Evolutionary conservation across 805 yeast genomes (phyloP).

Genomic region (Ascoidea tarda): DNA sequence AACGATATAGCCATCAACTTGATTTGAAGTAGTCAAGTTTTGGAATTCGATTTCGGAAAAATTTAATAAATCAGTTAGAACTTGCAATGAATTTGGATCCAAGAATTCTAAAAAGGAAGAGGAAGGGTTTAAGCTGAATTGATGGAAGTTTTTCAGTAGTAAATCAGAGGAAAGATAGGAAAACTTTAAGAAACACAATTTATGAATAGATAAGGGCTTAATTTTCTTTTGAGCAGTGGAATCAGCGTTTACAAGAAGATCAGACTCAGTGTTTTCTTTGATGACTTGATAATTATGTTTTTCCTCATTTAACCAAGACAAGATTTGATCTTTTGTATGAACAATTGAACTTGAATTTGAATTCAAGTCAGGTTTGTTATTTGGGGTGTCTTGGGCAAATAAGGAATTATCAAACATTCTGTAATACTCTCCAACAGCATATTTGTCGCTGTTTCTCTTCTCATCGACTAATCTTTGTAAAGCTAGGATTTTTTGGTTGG

Average conservation of each 20-base stretch:
- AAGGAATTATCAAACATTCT: conserved; percentile 39
- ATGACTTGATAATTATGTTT: conserved; percentile 13
- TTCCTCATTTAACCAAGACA: conserved; percentile 25
- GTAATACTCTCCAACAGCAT: conserved; percentile 67
- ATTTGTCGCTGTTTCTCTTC: conserved; percentile 36
- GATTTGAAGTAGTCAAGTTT: conserved; percentile 18
- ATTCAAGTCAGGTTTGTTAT: no score
- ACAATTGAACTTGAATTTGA: conserved; percentile 1
- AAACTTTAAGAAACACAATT: conserved; percentile 49
- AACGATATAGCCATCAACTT: conserved; percentile 45
- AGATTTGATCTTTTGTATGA: conserved; percentile 20
- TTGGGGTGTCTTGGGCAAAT: conserved; percentile 15
- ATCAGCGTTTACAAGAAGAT: conserved; percentile 8
- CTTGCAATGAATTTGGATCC: conserved; percentile 16
- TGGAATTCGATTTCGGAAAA: conserved; percentile 31
- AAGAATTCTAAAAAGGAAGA: conserved; percentile 18
- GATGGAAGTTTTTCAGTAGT: conserved; percentile 41
- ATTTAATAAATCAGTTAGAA: conserved; percentile 27
- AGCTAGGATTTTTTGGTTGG: conserved; percentile 49
- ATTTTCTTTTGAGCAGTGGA: conserved; percentile 1
- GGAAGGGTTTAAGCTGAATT: conserved; percentile 27
- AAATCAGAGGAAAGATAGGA: conserved; percentile 73
- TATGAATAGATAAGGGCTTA: conserved; percentile 44
- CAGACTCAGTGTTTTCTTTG: conserved; percentile 8
- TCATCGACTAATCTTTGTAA: conserved; percentile 71